Percentiles rank a stretch among this genome's conserved stretches.
Evolutionary conservation across 2,329 filamentous ascomycete genomes (phyloP).

Genomic region (Tolypocladium ophioglossoides): DNA sequence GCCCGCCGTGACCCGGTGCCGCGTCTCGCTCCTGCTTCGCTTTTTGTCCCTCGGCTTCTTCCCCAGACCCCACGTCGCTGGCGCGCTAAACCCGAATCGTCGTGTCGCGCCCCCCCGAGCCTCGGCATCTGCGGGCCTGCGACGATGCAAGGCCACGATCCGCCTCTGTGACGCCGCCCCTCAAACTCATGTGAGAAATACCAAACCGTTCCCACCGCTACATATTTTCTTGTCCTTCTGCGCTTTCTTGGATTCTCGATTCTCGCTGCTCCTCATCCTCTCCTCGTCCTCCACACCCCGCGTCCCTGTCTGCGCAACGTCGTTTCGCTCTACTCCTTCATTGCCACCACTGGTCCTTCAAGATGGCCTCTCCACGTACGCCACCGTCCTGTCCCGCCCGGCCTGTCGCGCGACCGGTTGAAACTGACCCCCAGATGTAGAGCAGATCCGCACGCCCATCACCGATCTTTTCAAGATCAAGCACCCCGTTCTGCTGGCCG

Average conservation of each 20-base stretch:
- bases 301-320: not conserved
- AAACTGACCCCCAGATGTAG: constrained; percentile 8
- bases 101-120: not conserved
- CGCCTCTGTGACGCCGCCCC: too few relatives aligned
- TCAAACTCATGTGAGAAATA: constrained; percentile 1
- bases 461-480: constrained; percentile 98
- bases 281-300: not conserved
- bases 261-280: not conserved
- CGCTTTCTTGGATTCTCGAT: not conserved
- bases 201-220: not conserved
- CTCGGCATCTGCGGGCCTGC: not conserved
- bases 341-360: constrained; percentile 12
- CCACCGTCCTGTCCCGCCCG: constrained; percentile 7
- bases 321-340: not conserved
- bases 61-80: not conserved
- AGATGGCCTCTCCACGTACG: constrained; percentile 76
- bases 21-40: not conserved
- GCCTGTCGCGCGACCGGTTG: not conserved
- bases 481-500: constrained; percentile 88
- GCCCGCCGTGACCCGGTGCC: not conserved
- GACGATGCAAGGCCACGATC: too few relatives aligned
- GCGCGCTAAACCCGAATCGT: not conserved
- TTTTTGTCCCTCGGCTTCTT: constrained; percentile 4
- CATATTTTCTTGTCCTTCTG: not conserved
- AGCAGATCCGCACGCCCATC: constrained; percentile 70